Base-by-base conservation (phyloP, 2,329 filamentous ascomycete genomes). In the Geoglossum cookeanum region DNA sequence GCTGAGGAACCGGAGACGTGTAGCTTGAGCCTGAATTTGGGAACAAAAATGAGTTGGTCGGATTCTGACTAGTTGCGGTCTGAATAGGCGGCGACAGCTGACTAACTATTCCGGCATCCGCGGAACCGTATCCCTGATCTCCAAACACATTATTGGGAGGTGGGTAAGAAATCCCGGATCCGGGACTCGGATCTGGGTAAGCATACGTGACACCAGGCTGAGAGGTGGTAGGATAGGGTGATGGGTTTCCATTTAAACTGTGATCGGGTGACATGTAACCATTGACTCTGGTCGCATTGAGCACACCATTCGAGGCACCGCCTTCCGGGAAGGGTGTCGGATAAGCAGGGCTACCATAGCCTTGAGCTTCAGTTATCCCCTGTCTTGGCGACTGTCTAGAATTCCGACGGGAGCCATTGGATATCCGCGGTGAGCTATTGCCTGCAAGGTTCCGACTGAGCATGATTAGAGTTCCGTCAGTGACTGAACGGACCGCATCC, bases 401-500 rank as follows among this genome's bases (percentile, higher is more conserved):
- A 45, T 44, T 30, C n/a, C 54, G 54, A 37, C 55, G 55, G 55
- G 45, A 45, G 29, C 15, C 17, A 51, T 51, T 39, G 39, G 33
- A n/a, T 13, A 42, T 51, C 17, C 49, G 53, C 58, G 17, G 62
- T 59, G 13, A 60, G 55, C 29, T 71, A 54, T 68, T 70, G 60
- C 68, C 71, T 48, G 68, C 67, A 45, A 72, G 68, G 62, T 67
- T 72, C 22, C 71, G 70, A 57, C 68, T 72, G 57, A 79, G 70
- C 27, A 71, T 70, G n/a, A 64, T 65, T 2, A 79, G 65, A 1
- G 73, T 74, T 33, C 71, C 68, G 54, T 75, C 71, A 6, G 76
- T 70, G 29, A 79, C 75, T 15, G 67, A 66, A 17, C 70, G 67
- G n/a, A 78, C 71, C 1, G 74, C 72, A 45, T 71, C 69, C 58